phyloP scores from a whole-genome alignment of 768 basidiomycete genomes.

The Nevesoporus exiguus region DNA sequence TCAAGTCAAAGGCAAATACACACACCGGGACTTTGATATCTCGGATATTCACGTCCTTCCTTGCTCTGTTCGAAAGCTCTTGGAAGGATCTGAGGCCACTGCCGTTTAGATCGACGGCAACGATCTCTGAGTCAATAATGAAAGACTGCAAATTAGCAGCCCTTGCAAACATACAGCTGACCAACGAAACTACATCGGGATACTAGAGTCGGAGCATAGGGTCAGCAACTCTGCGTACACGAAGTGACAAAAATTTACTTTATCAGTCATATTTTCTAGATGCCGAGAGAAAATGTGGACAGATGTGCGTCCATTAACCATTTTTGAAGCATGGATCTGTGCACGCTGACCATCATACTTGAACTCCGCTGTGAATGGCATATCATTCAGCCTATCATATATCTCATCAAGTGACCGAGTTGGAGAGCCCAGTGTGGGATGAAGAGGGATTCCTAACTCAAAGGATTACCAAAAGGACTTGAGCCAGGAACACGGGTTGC shows the following conservation, averaged over 20 bases:
- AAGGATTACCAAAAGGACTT: constrained; percentile 9
- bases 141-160: constrained; percentile 51
- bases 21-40: constrained; percentile 78
- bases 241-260: constrained; percentile 41
- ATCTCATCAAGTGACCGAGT: constrained; percentile 80
- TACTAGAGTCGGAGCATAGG: constrained; percentile 47
- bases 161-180: constrained; percentile 46
- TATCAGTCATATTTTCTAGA: constrained; percentile 89
- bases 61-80: constrained; percentile 78
- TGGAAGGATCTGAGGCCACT: constrained; percentile 78
- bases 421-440: constrained; percentile 84
- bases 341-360: constrained; percentile 90
- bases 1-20: constrained; percentile 86
- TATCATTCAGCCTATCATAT: constrained; percentile 62
- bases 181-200: constrained; percentile 70
- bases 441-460: constrained; percentile 70
- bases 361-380: constrained; percentile 81
- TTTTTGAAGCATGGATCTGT: constrained; percentile 61
- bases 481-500: constrained; percentile 8
- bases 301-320: constrained; percentile 23
- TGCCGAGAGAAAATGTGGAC: constrained; percentile 84
- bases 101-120: constrained; percentile 67
- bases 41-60: constrained; percentile 73
- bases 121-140: constrained; percentile 84
- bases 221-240: constrained; percentile 6